Percentiles rank a stretch among this genome's conserved stretches.
Conservation (phyloP, 2,329 filamentous ascomycete species). For the Clonostachys sp. region DNA sequence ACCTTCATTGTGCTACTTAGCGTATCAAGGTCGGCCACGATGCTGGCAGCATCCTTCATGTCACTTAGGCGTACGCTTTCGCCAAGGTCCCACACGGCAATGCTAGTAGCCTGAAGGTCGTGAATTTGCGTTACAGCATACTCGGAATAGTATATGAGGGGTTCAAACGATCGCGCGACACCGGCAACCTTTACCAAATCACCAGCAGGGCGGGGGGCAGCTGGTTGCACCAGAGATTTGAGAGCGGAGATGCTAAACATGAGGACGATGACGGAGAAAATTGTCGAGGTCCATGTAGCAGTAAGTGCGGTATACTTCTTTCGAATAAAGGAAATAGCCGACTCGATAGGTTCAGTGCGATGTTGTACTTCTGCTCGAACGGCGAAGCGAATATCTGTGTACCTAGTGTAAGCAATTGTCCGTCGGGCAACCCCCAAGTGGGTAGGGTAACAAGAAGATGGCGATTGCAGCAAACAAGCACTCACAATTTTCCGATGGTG, state of each 20-base stretch:
- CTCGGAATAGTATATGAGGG: constrained; percentile 91
- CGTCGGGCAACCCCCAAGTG: neutral
- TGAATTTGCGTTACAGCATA: constrained; percentile 81
- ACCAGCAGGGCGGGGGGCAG: constrained; percentile 33
- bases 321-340: constrained; percentile 60
- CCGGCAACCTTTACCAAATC: constrained; percentile 89
- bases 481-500: constrained; percentile 45
- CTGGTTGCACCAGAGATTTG: constrained; percentile 65
- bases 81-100: constrained; percentile 91
- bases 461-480: constrained; percentile 12
- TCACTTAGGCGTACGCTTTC: constrained; percentile 87
- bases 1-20: constrained; percentile 82
- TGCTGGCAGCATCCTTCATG: constrained; percentile 83
- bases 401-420: neutral
- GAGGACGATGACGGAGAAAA: constrained; percentile 56
- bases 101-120: constrained; percentile 83
- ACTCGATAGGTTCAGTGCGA: constrained; percentile 77
- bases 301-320: constrained; percentile 56
- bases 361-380: constrained; percentile 86
- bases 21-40: constrained; percentile 80
- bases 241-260: constrained; percentile 62
- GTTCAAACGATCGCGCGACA: constrained; percentile 87
- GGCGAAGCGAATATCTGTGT: constrained; percentile 78
- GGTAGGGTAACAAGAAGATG: neutral
- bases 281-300: constrained; percentile 63